Evolutionary conservation across 306 rosid genomes (phyloP).

Genomic region (Casuarina glauca): DNA sequence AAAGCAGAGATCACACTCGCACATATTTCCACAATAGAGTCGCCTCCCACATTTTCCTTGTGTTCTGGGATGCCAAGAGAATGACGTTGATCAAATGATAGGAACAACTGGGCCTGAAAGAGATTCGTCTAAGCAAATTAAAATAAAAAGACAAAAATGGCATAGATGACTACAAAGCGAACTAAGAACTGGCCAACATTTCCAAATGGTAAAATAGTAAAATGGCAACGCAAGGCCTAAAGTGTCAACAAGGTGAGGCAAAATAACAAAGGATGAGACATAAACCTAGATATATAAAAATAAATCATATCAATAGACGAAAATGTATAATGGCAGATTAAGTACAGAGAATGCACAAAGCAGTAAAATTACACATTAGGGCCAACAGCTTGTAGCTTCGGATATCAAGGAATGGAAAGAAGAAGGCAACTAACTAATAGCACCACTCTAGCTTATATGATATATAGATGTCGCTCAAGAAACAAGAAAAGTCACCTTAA

Average conservation of each 20-base stretch:
- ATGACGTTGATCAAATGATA: slow-evolving; percentile 33
- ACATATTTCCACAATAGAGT: slow-evolving; percentile 53
- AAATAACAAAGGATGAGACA: background rate
- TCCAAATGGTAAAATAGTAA: background rate
- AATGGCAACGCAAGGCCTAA: background rate
- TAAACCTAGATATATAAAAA: background rate
- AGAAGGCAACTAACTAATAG: background rate
- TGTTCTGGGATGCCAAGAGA: slow-evolving; percentile 29
- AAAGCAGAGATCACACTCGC: slow-evolving; percentile 60
- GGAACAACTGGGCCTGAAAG: slow-evolving; percentile 67
- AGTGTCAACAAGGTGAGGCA: background rate
- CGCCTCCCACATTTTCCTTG: slow-evolving; percentile 27
- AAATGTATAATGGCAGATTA: background rate
- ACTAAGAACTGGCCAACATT: slow-evolving; percentile 4
- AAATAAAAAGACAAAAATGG: slow-evolving; percentile 6
- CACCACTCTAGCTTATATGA: background rate
- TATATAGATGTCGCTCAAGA: background rate
- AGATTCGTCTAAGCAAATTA: background rate
- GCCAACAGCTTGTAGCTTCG: background rate
- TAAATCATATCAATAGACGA: background rate
- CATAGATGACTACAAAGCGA: background rate
- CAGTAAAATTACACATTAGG: background rate
- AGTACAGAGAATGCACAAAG: background rate
- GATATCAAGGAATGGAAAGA: background rate
- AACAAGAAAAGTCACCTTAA: slow-evolving; percentile 60